These are phyloP conservation scores for Apostasia ramifera DNA, from an alignment of 106 monocot genomes.

Conservation along the genomic window DNA sequence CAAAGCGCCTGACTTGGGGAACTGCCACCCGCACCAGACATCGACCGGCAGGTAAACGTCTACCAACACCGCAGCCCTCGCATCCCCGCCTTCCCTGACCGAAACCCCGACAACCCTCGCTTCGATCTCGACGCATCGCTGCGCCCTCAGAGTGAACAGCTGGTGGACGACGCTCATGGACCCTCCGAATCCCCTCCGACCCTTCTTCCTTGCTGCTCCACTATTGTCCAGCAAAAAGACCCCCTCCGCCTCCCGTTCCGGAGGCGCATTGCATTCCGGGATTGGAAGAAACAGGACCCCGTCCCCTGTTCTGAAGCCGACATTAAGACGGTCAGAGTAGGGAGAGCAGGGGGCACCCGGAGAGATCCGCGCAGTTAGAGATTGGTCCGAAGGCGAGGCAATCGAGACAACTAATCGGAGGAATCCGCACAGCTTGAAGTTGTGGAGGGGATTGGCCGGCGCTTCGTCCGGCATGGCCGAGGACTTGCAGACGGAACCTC, in stretches of 20 bases:
- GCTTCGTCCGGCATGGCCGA: background rate
- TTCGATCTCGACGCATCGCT: constrained; percentile 32
- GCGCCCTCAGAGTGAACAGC: constrained; percentile 30
- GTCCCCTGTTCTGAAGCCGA: constrained; percentile 35
- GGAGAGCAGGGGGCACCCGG: constrained; percentile 34
- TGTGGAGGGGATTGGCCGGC: constrained; percentile 9
- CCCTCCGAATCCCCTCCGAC: constrained; percentile 28
- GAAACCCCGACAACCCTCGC: constrained; percentile 47
- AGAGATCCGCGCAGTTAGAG: background rate
- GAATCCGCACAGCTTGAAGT: constrained; percentile 70
- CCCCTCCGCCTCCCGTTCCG: background rate
- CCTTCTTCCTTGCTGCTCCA: constrained; percentile 17
- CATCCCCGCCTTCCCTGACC: constrained; percentile 14
- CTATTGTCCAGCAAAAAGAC: background rate
- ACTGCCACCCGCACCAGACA: constrained; percentile 87
- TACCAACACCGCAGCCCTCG: constrained; percentile 56
- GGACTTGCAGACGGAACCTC: background rate
- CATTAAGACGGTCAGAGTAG: constrained; percentile 14
- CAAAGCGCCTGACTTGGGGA: constrained; percentile 32
- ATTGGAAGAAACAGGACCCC: constrained; percentile 28
- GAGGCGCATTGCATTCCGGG: background rate
- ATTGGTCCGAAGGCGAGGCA: background rate
- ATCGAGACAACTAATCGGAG: constrained; percentile 35
- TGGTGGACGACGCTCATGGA: constrained; percentile 57
- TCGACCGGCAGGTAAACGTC: constrained; percentile 76